These are phyloP conservation scores for Neurospora sp. DNA, from an alignment of 495 filamentous ascomycete genomes.

Conservation along the genomic window DNA sequence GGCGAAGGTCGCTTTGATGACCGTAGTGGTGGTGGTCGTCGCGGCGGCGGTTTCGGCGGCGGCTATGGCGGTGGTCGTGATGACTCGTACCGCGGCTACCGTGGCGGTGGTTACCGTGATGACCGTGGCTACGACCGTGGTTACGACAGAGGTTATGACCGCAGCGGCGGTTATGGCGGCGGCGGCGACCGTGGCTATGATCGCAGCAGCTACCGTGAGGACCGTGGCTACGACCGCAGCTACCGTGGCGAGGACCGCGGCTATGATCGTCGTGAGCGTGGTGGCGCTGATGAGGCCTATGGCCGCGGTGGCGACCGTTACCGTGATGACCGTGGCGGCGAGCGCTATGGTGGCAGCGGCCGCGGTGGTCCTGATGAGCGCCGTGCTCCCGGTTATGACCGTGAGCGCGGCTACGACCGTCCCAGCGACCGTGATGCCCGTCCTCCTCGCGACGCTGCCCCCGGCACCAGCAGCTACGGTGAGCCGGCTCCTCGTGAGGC, in stretches of 20 bases:
- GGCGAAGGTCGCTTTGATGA: constrained; percentile 20
- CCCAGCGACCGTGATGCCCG: constrained; percentile 33
- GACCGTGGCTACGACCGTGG: constrained; percentile 33
- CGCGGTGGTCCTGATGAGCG: constrained; percentile 39
- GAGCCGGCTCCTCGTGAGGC: constrained; percentile 52
- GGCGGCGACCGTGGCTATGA: constrained; percentile 41
- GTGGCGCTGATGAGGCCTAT: constrained; percentile 42
- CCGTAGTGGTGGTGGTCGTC: constrained; percentile 2
- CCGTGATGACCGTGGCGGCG: constrained; percentile 34
- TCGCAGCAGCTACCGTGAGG: constrained; percentile 28
- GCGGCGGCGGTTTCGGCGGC: constrained; percentile 18
- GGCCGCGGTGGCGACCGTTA: constrained; percentile 35
- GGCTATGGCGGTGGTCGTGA: constrained; percentile 28
- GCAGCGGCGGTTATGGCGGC: constrained; percentile 23
- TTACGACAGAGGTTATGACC: constrained; percentile 19
- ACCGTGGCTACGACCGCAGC: constrained; percentile 46
- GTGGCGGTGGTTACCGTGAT: constrained; percentile 30
- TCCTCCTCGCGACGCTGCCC: constrained; percentile 38
- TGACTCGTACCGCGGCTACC: constrained; percentile 29
- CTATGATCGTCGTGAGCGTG: constrained; percentile 46
- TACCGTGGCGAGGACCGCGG: constrained; percentile 46
- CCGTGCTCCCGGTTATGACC: constrained; percentile 42
- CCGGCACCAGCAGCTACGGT: constrained; percentile 40
- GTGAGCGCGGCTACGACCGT: constrained; percentile 46
- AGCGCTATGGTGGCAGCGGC: constrained; percentile 30